These are phyloP conservation scores for Trichoderma koningiopsis DNA, from an alignment of 2,329 filamentous ascomycete genomes.

Conservation along the genomic window DNA sequence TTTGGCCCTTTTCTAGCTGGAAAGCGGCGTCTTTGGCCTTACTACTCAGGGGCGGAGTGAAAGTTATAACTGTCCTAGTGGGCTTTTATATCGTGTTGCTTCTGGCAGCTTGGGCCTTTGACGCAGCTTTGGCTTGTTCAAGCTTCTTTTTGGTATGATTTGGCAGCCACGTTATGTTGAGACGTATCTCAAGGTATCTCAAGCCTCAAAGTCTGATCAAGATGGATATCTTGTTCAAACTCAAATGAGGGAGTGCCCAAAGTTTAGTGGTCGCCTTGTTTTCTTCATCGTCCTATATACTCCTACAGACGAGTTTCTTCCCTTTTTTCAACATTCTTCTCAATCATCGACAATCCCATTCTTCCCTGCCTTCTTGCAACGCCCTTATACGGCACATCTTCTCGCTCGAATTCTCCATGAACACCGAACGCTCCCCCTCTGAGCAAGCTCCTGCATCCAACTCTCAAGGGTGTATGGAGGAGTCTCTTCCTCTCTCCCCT, in stretches of 20 bases:
- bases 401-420: background rate
- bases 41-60: background rate
- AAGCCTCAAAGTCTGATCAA: background rate
- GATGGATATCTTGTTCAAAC: background rate
- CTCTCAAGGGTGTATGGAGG: constrained; percentile 20
- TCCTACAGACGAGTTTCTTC: background rate
- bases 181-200: background rate
- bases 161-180: background rate
- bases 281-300: background rate
- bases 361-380: too few relatives aligned
- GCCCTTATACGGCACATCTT: background rate
- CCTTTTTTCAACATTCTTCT: background rate
- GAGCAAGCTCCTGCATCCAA: constrained; percentile 28
- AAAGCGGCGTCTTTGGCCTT: background rate
- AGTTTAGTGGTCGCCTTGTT: background rate
- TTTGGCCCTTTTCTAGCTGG: background rate
- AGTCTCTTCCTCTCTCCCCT: background rate
- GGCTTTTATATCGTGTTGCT: background rate
- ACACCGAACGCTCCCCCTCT: background rate
- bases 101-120: background rate
- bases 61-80: background rate
- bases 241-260: background rate
- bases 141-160: background rate
- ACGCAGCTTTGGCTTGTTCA: background rate
- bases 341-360: background rate